A percentile compares a stretch with the other conserved stretches of the same genome.
phyloP scores from a whole-genome alignment of 2,329 filamentous ascomycete species.

The Myotisia sp. region DNA sequence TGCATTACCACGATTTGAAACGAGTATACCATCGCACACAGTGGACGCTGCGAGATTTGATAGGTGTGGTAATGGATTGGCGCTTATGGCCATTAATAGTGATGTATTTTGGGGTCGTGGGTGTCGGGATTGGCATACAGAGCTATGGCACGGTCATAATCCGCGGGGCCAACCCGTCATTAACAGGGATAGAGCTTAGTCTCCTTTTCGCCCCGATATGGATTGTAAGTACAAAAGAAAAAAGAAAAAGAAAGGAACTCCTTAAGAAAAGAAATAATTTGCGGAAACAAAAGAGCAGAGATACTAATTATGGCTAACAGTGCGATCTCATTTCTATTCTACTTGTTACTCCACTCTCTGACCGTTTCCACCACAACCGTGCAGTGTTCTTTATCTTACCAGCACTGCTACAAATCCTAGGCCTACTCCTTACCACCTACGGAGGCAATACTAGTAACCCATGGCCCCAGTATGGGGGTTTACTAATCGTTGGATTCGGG shows the following conservation, averaged over 20 bases:
- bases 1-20: slow-evolving; percentile 72
- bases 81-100: slow-evolving; percentile 70
- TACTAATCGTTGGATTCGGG: slow-evolving; percentile 82
- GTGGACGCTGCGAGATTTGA: slow-evolving; percentile 60
- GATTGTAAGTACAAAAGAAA: slow-evolving; percentile 70
- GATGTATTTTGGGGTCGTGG: slow-evolving; percentile 93
- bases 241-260: too few species aligned
- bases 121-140: slow-evolving; percentile 80
- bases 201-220: slow-evolving; percentile 82
- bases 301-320: slow-evolving; percentile 34
- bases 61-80: slow-evolving; percentile 65
- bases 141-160: slow-evolving; percentile 82
- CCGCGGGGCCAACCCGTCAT: slow-evolving; percentile 55
- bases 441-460: slow-evolving; percentile 46
- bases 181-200: slow-evolving; percentile 62
- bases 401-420: slow-evolving; percentile 64
- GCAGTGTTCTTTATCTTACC: slow-evolving; percentile 68
- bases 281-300: slow-evolving; percentile 2
- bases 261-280: too few species aligned
- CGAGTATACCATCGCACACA: slow-evolving; percentile 62
- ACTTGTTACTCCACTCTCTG: slow-evolving; percentile 68
- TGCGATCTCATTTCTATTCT: slow-evolving; percentile 83
- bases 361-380: slow-evolving; percentile 69
- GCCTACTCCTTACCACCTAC: slow-evolving; percentile 66
- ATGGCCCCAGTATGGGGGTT: slow-evolving; percentile 75